phyloP scores from a whole-genome alignment of 1,284 basidiomycete species.

The Agaricales sp. region DNA sequence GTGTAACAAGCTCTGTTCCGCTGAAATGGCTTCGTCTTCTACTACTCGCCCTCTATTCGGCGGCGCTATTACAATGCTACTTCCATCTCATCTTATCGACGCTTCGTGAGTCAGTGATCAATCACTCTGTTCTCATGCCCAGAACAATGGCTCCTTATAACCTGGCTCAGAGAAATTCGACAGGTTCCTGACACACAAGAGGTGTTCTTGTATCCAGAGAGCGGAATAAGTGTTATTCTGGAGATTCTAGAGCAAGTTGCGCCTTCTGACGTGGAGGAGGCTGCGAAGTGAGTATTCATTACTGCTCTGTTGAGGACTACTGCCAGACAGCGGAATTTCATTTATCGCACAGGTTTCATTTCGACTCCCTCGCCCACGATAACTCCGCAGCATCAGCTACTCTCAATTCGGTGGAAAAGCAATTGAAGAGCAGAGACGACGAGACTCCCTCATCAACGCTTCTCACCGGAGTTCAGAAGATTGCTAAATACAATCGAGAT shows the following conservation, averaged over 20 bases:
- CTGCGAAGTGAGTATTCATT: conserved; percentile 48
- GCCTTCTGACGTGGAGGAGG: conserved; percentile 43
- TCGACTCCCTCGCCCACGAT: conserved; percentile 86
- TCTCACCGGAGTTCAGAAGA: conserved; percentile 59
- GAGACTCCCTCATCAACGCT: conserved; percentile 48
- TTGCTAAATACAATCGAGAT: conserved; percentile 69
- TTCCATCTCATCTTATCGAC: conserved; percentile 63
- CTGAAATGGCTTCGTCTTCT: too few species aligned
- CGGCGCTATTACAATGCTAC: conserved; percentile 67
- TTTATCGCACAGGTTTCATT: conserved; percentile 73
- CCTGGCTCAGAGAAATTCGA: conserved; percentile 59
- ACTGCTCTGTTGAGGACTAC: conserved; percentile 10
- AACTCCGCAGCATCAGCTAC: conserved; percentile 58
- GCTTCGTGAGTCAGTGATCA: conserved; percentile 60
- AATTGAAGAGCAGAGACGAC: conserved; percentile 34
- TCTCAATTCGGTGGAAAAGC: conserved; percentile 32
- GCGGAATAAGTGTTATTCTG: conserved; percentile 71
- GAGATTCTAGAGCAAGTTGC: conserved; percentile 79
- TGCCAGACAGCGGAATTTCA: conserved; percentile 12
- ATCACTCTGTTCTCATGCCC: conserved; percentile 3
- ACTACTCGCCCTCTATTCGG: conserved; percentile 43
- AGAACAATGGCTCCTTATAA: neutral
- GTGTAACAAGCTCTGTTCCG: neutral
- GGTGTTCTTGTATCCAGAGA: conserved; percentile 72
- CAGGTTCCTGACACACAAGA: conserved; percentile 98